A percentile compares a stretch with the other conserved stretches of the same genome.
phyloP scores from a whole-genome alignment of 257 asterid genomes.

The Hygrophila difformis region DNA sequence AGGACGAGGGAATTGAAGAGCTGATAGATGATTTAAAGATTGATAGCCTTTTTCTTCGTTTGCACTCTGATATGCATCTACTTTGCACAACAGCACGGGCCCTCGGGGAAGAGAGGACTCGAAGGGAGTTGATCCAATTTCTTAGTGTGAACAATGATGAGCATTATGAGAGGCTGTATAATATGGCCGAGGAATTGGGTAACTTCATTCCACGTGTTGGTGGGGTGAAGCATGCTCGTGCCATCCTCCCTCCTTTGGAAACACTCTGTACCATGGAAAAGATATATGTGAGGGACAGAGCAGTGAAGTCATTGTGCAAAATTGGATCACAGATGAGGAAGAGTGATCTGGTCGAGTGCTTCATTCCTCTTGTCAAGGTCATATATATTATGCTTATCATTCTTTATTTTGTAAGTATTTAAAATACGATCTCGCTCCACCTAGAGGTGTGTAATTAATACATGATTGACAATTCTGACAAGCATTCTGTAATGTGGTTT shows the following conservation, averaged over 20 bases:
- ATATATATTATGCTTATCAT: slow-evolving; percentile 4
- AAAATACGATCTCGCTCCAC: too few species aligned
- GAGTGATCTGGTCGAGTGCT: slow-evolving; percentile 55
- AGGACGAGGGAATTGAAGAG: slow-evolving; percentile 93
- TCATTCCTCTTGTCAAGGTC: slow-evolving; percentile 79
- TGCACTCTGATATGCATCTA: slow-evolving; percentile 77
- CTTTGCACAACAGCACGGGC: slow-evolving; percentile 94
- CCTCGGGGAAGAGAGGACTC: slow-evolving; percentile 87
- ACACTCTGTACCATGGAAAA: slow-evolving; percentile 76
- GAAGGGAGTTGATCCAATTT: slow-evolving; percentile 80
- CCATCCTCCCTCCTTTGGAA: slow-evolving; percentile 82
- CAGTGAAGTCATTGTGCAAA: slow-evolving; percentile 74
- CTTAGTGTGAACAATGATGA: slow-evolving; percentile 90
- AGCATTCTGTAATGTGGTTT: too few species aligned
- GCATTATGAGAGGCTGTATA: slow-evolving; percentile 83
- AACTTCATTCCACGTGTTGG: slow-evolving; percentile 88
- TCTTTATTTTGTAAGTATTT: neutral
- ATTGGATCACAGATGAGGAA: slow-evolving; percentile 89
- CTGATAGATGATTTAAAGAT: slow-evolving; percentile 89
- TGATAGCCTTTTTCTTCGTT: slow-evolving; percentile 67
- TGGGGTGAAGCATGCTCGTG: slow-evolving; percentile 87
- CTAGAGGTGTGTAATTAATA: too few species aligned
- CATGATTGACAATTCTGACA: too few species aligned
- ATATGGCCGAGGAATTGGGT: slow-evolving; percentile 94
- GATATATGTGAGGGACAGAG: slow-evolving; percentile 80